Conservation (phyloP, 208 protist species). For the Herpetomonas samuelpessoai region DNA sequence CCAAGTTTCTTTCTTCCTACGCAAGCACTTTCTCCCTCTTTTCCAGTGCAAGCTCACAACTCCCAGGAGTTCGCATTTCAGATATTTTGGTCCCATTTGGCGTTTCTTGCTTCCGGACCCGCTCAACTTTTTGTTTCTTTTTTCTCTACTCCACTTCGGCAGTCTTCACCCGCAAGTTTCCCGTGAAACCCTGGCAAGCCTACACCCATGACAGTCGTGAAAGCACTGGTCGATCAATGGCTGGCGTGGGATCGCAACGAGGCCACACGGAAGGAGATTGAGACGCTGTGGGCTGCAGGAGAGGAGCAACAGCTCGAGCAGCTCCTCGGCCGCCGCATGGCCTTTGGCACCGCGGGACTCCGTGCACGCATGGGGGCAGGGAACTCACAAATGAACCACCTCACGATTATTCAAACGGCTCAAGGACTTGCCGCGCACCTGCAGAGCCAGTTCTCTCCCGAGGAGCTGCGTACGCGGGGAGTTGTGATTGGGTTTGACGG, state of each 20-base stretch:
- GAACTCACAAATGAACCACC: constrained; percentile 94
- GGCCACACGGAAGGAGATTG: constrained; percentile 39
- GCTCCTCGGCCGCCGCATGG: constrained; percentile 83
- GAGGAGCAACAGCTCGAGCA: constrained; percentile 43
- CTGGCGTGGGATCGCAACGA: constrained; percentile 66
- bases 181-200: no score
- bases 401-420: constrained; percentile 95
- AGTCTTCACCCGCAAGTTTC: no score
- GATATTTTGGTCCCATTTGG: no score
- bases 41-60: no score
- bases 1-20: no score
- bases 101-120: no score
- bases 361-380: constrained; percentile 93
- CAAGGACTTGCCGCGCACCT: constrained; percentile 84
- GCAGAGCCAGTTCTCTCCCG: constrained; percentile 28
- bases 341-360: constrained; percentile 96
- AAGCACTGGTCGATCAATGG: constrained; percentile 58
- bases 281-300: constrained; percentile 28
- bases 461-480: constrained; percentile 37
- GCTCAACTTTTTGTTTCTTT: no score
- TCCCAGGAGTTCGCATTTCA: no score
- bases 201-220: no score
- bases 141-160: no score
- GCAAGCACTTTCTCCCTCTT: no score
- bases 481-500: constrained; percentile 95